Base-by-base conservation (phyloP, 208 protist species). In the Leishmania martiniquensis region DNA sequence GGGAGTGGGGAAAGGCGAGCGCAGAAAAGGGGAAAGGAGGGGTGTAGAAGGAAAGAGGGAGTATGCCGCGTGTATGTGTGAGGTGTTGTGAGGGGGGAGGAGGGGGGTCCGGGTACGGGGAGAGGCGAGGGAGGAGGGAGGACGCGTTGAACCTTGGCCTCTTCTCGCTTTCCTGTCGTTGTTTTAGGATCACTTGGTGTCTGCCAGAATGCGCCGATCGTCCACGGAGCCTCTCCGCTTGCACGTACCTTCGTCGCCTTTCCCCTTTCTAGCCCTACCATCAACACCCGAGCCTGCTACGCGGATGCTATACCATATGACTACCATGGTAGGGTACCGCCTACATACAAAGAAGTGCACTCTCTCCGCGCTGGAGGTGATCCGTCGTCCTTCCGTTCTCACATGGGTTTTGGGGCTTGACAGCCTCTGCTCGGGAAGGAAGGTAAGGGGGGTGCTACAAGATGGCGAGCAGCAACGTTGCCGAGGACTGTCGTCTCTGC, bases 311-410 rank as follows among this genome's bases (percentile, higher is more conserved):
- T 49, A 49, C 20, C 17, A 47, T 29, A 1, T 29, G n/a, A 34
- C 39, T 49, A 22, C n/a, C 65, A 69, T 49, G 9, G 32, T 25
- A 49, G 20, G 22, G 47, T 17, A 44, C 5, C 45, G 20, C 68
- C n/a, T 54, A 22, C 22, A 45, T 45, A 69, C 5, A 77, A 9
- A 73, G 47, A 78, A 4, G 20, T 52, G 63, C 54, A 75, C 67
- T 32, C 45, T 45, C 22, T 32, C 42, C 42, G 22, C 29, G 37
- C 62, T 69, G 25, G 12, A 44, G 37, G 65, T 25, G 60, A 76
- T n/a, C 47, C 49, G 60, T 69, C 49, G n/a, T 69, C 49, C 65
- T 44, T 49, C 6, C 5, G 65, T 29, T 47, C 6, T 34, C 65
- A 69, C 9, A 13, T 44, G 42, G 25, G 9, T 51, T 9, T 22